A percentile compares a stretch with the other conserved stretches of the same genome.
phyloP scores from a whole-genome alignment of 1,284 basidiomycete genomes.

The Marasmius oreades region DNA sequence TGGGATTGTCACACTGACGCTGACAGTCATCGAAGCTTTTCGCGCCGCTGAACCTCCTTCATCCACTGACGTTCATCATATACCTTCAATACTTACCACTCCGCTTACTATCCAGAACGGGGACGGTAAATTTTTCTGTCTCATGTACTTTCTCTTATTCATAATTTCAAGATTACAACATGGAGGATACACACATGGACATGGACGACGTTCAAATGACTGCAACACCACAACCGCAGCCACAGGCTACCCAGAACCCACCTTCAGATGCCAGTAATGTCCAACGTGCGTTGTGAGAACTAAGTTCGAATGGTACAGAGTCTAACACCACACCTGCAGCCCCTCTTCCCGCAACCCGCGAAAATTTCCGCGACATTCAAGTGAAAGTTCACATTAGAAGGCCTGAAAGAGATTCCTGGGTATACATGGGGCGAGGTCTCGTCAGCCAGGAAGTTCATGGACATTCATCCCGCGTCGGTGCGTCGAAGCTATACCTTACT shows the following conservation, averaged over 20 bases:
- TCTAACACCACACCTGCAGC: slow-evolving; percentile 3
- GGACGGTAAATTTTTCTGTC: background rate
- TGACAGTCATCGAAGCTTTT: background rate
- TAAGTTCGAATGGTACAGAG: background rate
- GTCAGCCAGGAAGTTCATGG: slow-evolving; percentile 69
- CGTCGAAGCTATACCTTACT: slow-evolving; percentile 24
- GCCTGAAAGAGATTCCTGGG: slow-evolving; percentile 76
- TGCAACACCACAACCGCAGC: slow-evolving; percentile 4
- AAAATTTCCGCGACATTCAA: slow-evolving; percentile 67
- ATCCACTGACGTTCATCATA: background rate
- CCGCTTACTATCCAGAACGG: background rate
- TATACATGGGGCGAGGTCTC: slow-evolving; percentile 70
- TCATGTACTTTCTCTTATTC: background rate
- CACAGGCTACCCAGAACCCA: slow-evolving; percentile 1
- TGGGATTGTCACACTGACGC: too few species aligned
- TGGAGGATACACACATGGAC: slow-evolving; percentile 22
- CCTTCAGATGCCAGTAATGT: slow-evolving; percentile 9
- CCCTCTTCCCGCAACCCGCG: slow-evolving; percentile 35
- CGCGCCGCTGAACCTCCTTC: background rate
- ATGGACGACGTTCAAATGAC: slow-evolving; percentile 19
- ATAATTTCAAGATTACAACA: background rate
- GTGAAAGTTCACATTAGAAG: slow-evolving; percentile 81
- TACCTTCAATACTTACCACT: background rate
- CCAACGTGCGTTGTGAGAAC: slow-evolving; percentile 4
- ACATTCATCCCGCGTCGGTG: slow-evolving; percentile 74